Conservation (phyloP, 257 asterid species). For the Lycium barbarum region DNA sequence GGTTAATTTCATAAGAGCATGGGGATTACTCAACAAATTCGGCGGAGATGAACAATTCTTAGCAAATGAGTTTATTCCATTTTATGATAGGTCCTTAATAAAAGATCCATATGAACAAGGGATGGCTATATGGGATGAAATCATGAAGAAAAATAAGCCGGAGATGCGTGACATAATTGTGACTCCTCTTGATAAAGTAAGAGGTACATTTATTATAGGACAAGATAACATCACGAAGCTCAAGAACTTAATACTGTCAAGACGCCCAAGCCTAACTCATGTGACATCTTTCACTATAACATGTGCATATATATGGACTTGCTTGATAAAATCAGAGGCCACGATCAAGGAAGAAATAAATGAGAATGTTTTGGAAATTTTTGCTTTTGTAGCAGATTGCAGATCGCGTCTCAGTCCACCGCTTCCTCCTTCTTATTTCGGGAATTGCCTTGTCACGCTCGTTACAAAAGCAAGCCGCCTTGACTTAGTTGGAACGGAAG, state of each 20-base stretch:
- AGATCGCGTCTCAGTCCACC: conserved; percentile 49
- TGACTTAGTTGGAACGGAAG: not conserved
- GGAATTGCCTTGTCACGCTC: not conserved
- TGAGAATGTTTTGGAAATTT: not conserved
- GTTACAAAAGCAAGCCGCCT: not conserved
- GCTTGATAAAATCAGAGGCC: conserved; percentile 43
- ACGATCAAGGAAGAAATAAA: not conserved
- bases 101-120: too few relatives aligned
- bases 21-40: too few relatives aligned
- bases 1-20: too few relatives aligned
- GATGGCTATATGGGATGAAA: too few relatives aligned
- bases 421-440: conserved; percentile 50
- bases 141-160: not conserved
- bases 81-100: too few relatives aligned
- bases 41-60: too few relatives aligned
- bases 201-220: conserved; percentile 38
- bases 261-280: conserved; percentile 32
- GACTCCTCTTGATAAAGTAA: conserved; percentile 12
- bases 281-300: conserved; percentile 43
- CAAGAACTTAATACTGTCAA: conserved; percentile 36
- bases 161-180: not conserved
- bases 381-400: conserved; percentile 32
- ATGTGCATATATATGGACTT: conserved; percentile 49
- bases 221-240: conserved; percentile 33
- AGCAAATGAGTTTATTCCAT: too few relatives aligned